Base-by-base conservation (phyloP, 2,329 filamentous ascomycete genomes). In the Exophiala mesophila region DNA sequence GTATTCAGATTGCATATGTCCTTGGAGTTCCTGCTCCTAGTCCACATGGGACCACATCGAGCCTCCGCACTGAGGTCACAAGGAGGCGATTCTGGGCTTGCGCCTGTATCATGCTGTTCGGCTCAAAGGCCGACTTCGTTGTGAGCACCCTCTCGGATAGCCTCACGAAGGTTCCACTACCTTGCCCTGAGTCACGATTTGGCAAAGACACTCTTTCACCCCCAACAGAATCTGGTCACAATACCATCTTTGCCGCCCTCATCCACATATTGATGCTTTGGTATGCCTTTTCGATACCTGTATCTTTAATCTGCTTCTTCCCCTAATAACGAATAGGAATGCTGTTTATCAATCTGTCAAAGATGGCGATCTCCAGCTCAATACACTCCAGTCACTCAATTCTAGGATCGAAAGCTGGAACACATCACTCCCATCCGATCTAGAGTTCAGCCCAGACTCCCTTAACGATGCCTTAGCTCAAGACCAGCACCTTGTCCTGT, bases 61-160 rank as follows among this genome's bases (percentile, higher is more conserved):
- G n/a, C n/a, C 19, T 37, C n/a, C 32, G 37, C 8, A 12, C 43
- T 8, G 43, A 46, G 21, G 38, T 46, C 10, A 31, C 28, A 7
- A 31, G 43, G 9, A 37, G 43, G 8, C 38, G 43, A 13, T 21
- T 41, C 6, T 46, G 43, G 43, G 37, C 43, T 12, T 46, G 43
- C 15, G n/a, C n/a, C n/a, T 46, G 41, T 38, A 23, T 46, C 3
- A 41, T 41, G 38, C 37, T 41, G 15, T 46, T 37, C 19, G 18
- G 23, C 12, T n/a, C 17, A 3, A 10, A 20, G 7, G 43, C 41
- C 6, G 26, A n/a, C 13, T n/a, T 34, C 5, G 10, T 33, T 4
- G 19, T 41, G 15, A 32, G 41, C n/a, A 38, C 41, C 13, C 37
- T 33, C 15, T 5, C 38, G 8, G 21, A 12, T 10, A 21, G 38